Evolutionary conservation across 305 asterid genomes (phyloP).

Genomic region (Rubia tinctorum): DNA sequence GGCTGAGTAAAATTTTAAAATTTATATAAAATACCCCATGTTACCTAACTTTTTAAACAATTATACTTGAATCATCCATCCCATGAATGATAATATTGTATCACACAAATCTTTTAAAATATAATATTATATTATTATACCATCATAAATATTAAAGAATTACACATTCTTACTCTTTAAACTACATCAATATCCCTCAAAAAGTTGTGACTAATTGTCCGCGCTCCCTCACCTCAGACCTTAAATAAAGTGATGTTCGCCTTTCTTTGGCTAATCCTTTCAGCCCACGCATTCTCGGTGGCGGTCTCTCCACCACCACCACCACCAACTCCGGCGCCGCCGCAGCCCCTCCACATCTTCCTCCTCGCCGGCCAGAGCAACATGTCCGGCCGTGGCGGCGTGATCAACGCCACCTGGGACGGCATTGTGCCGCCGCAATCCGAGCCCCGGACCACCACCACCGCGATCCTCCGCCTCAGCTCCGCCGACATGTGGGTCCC

Average conservation of each 20-base stretch:
- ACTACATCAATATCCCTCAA: too few species aligned
- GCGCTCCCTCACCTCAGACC: slow-evolving; percentile 3
- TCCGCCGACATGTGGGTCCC: slow-evolving; percentile 21
- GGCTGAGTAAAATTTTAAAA: too few species aligned
- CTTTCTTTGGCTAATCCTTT: slow-evolving; percentile 24
- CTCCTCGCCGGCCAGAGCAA: slow-evolving; percentile 46
- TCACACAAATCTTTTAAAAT: too few species aligned
- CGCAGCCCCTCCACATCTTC: slow-evolving; percentile 27
- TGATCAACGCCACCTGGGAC: slow-evolving; percentile 30
- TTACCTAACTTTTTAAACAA: too few species aligned
- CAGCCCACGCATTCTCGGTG: slow-evolving; percentile 5
- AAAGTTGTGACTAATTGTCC: too few species aligned
- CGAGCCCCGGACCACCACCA: slow-evolving; percentile 1
- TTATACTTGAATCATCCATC: too few species aligned
- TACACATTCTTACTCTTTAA: too few species aligned
- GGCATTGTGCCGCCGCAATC: slow-evolving; percentile 27
- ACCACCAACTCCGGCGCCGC: background rate
- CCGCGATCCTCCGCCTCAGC: slow-evolving; percentile 27
- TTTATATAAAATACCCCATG: too few species aligned
- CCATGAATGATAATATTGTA: too few species aligned
- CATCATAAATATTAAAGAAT: too few species aligned
- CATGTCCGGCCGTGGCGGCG: slow-evolving; percentile 49
- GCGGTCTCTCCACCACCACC: background rate
- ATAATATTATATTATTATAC: too few species aligned
- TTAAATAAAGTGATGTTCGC: slow-evolving; percentile 21